phyloP scores from a whole-genome alignment of 2,329 filamentous ascomycete species.

The Fusarium brevicatenulatum region DNA sequence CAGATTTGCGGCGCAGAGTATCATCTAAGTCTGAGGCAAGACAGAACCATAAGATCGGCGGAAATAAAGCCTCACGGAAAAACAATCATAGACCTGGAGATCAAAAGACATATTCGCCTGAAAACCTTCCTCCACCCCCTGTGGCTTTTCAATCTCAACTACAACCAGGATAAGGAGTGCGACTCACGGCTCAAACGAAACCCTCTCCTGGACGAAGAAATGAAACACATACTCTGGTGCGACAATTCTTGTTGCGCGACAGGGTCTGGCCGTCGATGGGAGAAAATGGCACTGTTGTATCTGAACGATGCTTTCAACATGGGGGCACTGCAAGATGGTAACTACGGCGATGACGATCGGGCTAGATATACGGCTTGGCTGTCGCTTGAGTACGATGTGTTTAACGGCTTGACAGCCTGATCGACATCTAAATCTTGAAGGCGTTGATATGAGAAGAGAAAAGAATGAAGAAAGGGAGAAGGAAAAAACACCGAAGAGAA shows the following conservation, averaged over 20 bases:
- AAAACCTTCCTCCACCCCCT: background rate
- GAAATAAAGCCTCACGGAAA: background rate
- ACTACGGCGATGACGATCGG: too few relatives aligned
- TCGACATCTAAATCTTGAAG: background rate
- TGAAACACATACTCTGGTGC: conserved; percentile 3
- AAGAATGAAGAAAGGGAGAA: background rate
- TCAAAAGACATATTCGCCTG: fast-evolving
- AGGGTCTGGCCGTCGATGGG: background rate
- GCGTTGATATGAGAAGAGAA: background rate
- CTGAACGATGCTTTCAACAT: background rate
- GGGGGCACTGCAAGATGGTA: background rate
- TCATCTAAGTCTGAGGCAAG: background rate
- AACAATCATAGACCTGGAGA: background rate
- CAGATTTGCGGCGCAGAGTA: background rate
- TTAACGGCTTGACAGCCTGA: background rate
- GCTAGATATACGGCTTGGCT: background rate
- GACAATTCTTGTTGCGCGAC: background rate
- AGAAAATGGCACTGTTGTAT: conserved; percentile 6
- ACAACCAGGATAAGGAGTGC: background rate
- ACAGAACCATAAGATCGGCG: background rate
- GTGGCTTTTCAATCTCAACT: conserved; percentile 7
- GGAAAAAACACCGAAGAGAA: background rate
- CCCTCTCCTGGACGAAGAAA: background rate
- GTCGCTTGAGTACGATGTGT: background rate
- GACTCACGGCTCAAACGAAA: background rate